Conservation (phyloP, 2,329 filamentous ascomycete genomes). For the Lachnellula suecica region DNA sequence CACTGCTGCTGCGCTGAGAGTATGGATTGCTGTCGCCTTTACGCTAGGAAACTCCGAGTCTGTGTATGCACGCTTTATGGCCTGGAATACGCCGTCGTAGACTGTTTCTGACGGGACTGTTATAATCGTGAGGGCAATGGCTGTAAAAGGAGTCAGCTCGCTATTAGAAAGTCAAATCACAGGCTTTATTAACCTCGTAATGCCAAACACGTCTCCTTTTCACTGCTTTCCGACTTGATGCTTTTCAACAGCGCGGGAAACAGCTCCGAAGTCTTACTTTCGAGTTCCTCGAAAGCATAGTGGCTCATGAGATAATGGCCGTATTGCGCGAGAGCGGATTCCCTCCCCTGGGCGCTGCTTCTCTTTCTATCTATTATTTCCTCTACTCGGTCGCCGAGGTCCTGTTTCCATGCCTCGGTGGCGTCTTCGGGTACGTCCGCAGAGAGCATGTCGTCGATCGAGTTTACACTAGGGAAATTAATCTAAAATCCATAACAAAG, state of each 20-base stretch:
- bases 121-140: conserved; percentile 61
- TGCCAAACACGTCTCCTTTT: conserved; percentile 61
- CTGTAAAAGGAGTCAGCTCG: conserved; percentile 33
- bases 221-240: conserved; percentile 60
- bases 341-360: conserved; percentile 62
- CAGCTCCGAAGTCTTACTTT: conserved; percentile 52
- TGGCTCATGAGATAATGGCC: conserved; percentile 59
- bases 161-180: neutral
- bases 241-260: conserved; percentile 61
- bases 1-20: conserved; percentile 59
- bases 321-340: conserved; percentile 57
- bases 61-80: conserved; percentile 58
- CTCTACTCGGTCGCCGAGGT: conserved; percentile 58
- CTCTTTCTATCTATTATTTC: conserved; percentile 69
- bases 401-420: conserved; percentile 55
- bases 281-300: conserved; percentile 60
- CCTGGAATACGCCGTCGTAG: conserved; percentile 55
- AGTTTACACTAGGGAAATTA: conserved; percentile 34
- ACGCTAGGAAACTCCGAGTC: conserved; percentile 55
- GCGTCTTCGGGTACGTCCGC: conserved; percentile 46
- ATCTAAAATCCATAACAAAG: conserved; percentile 1
- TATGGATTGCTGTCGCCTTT: conserved; percentile 67
- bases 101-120: conserved; percentile 60
- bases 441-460: conserved; percentile 49
- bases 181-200: conserved; percentile 49